A percentile compares a stretch with the other conserved stretches of the same genome.
phyloP scores from a whole-genome alignment of 805 yeast species.

The Metschnikowia reukaufii region DNA sequence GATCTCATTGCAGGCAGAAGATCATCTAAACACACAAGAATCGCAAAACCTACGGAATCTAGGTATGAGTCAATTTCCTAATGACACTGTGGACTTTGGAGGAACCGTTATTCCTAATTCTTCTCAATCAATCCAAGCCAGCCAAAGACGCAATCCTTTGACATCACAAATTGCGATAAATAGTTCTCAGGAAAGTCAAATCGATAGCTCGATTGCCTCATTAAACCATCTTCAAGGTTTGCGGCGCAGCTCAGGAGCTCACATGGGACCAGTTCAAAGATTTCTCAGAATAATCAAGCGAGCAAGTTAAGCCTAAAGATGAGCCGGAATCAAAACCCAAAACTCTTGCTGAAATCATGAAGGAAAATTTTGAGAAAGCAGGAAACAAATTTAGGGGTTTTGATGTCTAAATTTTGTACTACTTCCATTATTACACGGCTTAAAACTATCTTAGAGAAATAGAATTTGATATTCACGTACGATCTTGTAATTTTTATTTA shows the following conservation, averaged over 20 bases:
- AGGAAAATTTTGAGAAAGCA: neutral
- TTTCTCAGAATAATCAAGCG: no score
- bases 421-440: no score
- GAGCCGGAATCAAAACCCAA: neutral
- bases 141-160: slow-evolving; percentile 5
- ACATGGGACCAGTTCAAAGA: neutral
- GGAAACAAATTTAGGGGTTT: slow-evolving; percentile 11
- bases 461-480: no score
- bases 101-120: slow-evolving; percentile 11
- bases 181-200: slow-evolving; percentile 11
- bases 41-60: neutral
- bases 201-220: slow-evolving; percentile 1
- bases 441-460: no score
- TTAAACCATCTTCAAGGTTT: neutral
- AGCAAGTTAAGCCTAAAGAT: neutral
- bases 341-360: neutral
- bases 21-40: neutral
- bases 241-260: neutral
- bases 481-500: no score
- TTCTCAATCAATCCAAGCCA: slow-evolving; percentile 6
- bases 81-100: slow-evolving; percentile 2
- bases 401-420: no score
- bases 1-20: neutral
- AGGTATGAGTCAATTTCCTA: neutral
- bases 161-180: slow-evolving; percentile 10